Percentiles rank a stretch among this genome's conserved stretches.
Conservation (phyloP, 2,329 filamentous ascomycete species). For the Talaromyces rugulosus region DNA sequence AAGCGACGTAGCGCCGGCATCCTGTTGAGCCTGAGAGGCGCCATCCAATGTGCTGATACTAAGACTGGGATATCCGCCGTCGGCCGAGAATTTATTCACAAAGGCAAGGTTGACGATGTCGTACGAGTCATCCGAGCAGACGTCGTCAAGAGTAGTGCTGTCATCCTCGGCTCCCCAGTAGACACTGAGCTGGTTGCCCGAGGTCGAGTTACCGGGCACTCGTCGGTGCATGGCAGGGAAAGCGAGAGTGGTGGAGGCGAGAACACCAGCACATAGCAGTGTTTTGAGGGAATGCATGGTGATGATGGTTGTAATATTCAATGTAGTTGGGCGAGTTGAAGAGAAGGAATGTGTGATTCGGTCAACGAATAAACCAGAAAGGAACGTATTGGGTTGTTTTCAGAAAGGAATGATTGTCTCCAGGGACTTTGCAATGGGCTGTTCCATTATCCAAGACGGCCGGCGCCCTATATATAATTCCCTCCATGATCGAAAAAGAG, state of each 20-base stretch:
- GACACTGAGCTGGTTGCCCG: slow-evolving; percentile 3
- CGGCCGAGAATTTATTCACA: slow-evolving; percentile 34
- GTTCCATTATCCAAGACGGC: not conserved
- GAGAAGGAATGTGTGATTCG: not conserved
- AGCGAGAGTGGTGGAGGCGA: slow-evolving; percentile 4
- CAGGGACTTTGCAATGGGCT: not conserved
- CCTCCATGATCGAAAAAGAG: not conserved
- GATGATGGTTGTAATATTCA: not conserved
- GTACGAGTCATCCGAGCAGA: slow-evolving; percentile 18
- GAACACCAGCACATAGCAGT: not conserved
- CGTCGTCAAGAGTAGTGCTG: slow-evolving; percentile 10
- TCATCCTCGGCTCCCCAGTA: slow-evolving; percentile 13
- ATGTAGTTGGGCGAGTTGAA: not conserved
- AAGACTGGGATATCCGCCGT: slow-evolving; percentile 10
- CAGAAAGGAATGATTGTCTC: not conserved
- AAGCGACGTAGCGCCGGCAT: slow-evolving; percentile 11
- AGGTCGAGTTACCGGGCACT: not conserved
- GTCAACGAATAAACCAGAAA: slow-evolving; percentile 1
- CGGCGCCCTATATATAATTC: not conserved
- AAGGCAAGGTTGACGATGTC: slow-evolving; percentile 44
- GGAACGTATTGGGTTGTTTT: not conserved
- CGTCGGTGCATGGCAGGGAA: slow-evolving; percentile 1
- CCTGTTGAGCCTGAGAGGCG: slow-evolving; percentile 6
- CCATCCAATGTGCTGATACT: slow-evolving; percentile 6
- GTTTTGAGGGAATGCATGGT: slow-evolving; percentile 7